Evolutionary conservation across 441 rosid species (phyloP).

Genomic region (Cnidoscolus chayamansa): DNA sequence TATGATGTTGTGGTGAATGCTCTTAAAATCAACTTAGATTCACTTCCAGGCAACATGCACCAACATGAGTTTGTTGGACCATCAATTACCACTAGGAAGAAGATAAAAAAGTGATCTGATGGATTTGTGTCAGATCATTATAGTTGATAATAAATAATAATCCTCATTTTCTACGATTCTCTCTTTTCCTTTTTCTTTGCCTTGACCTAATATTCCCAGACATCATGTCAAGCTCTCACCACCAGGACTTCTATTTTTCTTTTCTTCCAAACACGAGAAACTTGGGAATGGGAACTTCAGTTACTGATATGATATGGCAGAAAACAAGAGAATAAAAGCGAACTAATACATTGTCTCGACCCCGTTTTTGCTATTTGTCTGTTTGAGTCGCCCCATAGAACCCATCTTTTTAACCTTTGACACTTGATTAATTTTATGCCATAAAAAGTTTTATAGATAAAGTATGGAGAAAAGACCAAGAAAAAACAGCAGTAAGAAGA

Average conservation of each 20-base stretch:
- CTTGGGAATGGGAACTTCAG: not conserved
- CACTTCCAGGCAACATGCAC: slow-evolving; percentile 42
- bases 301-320: not conserved
- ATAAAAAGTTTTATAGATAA: too few species aligned
- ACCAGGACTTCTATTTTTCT: not conserved
- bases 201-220: not conserved
- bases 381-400: too few species aligned
- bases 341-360: too few species aligned
- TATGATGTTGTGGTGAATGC: slow-evolving; percentile 26
- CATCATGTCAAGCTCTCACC: too few species aligned
- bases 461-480: too few species aligned
- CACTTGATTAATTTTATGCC: too few species aligned
- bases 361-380: too few species aligned
- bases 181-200: not conserved
- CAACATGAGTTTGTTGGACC: slow-evolving; percentile 47
- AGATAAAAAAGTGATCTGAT: slow-evolving; percentile 19
- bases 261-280: not conserved
- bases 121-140: slow-evolving; percentile 28
- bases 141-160: not conserved
- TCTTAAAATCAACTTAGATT: slow-evolving; percentile 33
- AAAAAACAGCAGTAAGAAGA: too few species aligned
- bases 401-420: too few species aligned
- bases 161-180: not conserved
- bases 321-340: not conserved
- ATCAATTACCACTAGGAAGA: slow-evolving; percentile 21